A percentile compares a stretch with the other conserved stretches of the same genome.
These are phyloP conservation scores for Anisodus acutangulus DNA, from an alignment of 257 asterid genomes.

Conservation along the genomic window DNA sequence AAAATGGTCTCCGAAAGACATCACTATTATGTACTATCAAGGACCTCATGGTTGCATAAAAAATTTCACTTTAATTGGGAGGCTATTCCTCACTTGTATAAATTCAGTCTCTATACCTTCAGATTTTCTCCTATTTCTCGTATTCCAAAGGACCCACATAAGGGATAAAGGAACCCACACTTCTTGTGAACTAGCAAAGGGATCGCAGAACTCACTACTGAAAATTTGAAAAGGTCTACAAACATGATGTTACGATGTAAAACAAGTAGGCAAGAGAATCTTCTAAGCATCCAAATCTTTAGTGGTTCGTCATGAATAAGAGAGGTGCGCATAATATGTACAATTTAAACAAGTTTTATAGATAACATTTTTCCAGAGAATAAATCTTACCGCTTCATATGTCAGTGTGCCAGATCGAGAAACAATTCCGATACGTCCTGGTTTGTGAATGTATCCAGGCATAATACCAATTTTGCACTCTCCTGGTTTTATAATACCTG, in stretches of 20 bases:
- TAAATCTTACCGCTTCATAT: constrained; percentile 79
- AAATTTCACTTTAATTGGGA: background rate
- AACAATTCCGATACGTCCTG: constrained; percentile 96
- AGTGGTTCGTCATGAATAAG: background rate
- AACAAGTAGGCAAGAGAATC: background rate
- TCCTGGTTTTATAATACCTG: constrained; percentile 98
- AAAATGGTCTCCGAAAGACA: background rate
- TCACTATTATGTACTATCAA: background rate
- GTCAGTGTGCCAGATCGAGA: constrained; percentile 90
- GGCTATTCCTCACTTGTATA: background rate
- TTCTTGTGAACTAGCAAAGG: too few relatives aligned
- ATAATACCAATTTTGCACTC: constrained; percentile 98
- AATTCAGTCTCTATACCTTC: background rate
- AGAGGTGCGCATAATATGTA: background rate
- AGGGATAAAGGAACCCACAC: too few relatives aligned
- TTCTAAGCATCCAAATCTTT: background rate
- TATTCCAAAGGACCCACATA: too few relatives aligned
- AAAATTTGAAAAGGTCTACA: background rate
- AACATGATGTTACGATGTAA: background rate
- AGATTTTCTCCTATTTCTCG: background rate
- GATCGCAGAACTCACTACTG: too few relatives aligned
- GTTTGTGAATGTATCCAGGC: constrained; percentile 99
- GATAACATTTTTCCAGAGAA: constrained; percentile 23
- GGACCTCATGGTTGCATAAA: background rate
- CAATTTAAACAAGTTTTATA: background rate